Evolutionary conservation across 2,329 filamentous ascomycete genomes (phyloP).

Genomic region (Ceratocystis colombiana): DNA sequence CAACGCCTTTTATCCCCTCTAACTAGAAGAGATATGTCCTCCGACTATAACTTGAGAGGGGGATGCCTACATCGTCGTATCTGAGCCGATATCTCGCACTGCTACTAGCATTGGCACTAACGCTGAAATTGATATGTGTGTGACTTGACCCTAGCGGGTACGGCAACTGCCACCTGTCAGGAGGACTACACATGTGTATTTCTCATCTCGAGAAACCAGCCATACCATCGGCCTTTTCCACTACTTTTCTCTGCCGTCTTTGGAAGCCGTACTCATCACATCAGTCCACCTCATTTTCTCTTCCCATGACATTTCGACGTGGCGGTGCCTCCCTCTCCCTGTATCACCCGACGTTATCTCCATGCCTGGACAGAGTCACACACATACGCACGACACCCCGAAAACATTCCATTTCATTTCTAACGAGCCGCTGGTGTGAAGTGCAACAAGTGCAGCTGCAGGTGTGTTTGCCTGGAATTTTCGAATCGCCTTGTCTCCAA

Average conservation of each 20-base stretch:
- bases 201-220: not conserved
- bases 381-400: too few relatives aligned
- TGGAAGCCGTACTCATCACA: not conserved
- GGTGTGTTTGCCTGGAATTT: too few relatives aligned
- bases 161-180: conserved; percentile 1
- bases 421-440: too few relatives aligned
- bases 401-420: too few relatives aligned
- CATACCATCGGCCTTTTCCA: not conserved
- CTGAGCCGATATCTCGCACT: too few relatives aligned
- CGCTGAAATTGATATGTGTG: not conserved
- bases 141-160: not conserved
- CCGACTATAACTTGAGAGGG: not conserved
- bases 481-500: too few relatives aligned
- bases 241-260: not conserved
- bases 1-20: not conserved
- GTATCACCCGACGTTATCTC: not conserved
- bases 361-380: too few relatives aligned
- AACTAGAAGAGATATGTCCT: not conserved
- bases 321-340: not conserved
- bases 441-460: too few relatives aligned
- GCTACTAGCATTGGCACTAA: not conserved
- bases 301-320: not conserved
- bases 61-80: too few relatives aligned
- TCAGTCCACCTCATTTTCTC: not conserved
- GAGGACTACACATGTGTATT: not conserved